Evolutionary conservation across 2,329 filamentous ascomycete species (phyloP).

Genomic region (Acephala macrosclerotiorum): DNA sequence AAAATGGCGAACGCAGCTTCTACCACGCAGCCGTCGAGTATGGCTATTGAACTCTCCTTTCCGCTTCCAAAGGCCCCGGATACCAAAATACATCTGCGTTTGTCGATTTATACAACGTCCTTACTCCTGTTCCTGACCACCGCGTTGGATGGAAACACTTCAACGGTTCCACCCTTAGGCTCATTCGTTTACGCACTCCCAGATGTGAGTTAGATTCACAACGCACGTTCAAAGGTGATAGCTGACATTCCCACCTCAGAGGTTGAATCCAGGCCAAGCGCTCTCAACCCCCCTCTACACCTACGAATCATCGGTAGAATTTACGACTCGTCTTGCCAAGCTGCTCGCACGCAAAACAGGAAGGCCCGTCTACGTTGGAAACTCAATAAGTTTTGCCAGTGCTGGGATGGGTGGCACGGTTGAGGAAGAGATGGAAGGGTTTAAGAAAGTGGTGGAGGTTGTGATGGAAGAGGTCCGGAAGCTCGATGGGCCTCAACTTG

Average conservation of each 20-base stretch:
- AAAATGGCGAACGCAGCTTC: conserved; percentile 25
- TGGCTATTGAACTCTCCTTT: conserved; percentile 58
- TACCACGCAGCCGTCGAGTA: conserved; percentile 12
- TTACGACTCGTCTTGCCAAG: conserved; percentile 84
- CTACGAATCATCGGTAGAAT: conserved; percentile 80
- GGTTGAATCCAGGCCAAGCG: conserved; percentile 60
- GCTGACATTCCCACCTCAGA: conserved; percentile 37
- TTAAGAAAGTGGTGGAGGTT: conserved; percentile 76
- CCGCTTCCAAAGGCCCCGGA: conserved; percentile 67
- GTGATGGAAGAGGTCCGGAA: conserved; percentile 63
- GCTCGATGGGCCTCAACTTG: conserved; percentile 34
- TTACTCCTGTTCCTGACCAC: conserved; percentile 69
- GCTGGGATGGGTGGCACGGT: conserved; percentile 80
- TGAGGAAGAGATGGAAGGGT: conserved; percentile 94
- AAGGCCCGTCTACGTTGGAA: conserved; percentile 88
- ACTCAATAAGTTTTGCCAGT: conserved; percentile 80
- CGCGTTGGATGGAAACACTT: conserved; percentile 59
- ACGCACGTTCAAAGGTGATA: conserved; percentile 10
- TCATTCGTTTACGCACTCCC: conserved; percentile 95
- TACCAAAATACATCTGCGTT: conserved; percentile 65
- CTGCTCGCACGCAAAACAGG: conserved; percentile 76
- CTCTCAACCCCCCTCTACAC: conserved; percentile 82
- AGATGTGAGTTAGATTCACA: conserved; percentile 64
- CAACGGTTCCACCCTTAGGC: conserved; percentile 67
- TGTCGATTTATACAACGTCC: conserved; percentile 64